Conservation (phyloP, 2,329 filamentous ascomycete species). For the Elsinoe arachidis region DNA sequence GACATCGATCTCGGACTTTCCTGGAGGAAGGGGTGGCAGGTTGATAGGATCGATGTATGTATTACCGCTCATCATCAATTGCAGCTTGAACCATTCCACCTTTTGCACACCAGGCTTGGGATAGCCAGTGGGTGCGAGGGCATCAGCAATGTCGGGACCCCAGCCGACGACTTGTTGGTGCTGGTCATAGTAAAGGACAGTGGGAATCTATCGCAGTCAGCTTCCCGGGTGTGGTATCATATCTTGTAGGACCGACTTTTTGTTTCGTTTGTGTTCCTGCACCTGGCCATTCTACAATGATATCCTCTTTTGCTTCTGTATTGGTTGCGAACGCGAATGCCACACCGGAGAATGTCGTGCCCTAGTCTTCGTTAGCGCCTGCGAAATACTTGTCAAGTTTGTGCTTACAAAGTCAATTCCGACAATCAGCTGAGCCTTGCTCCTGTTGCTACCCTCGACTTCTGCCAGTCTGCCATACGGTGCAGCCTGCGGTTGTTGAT, state of each 20-base stretch:
- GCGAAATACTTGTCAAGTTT: neutral
- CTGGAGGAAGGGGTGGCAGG: slow-evolving; percentile 88
- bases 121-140: slow-evolving; percentile 90
- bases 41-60: slow-evolving; percentile 99
- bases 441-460: slow-evolving; percentile 78
- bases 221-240: neutral
- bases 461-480: slow-evolving; percentile 40
- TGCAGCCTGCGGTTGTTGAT: slow-evolving; percentile 15
- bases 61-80: slow-evolving; percentile 97
- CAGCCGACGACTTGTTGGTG: slow-evolving; percentile 99
- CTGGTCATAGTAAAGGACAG: slow-evolving; percentile 98
- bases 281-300: slow-evolving; percentile 98
- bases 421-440: slow-evolving; percentile 94
- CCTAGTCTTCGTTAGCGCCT: slow-evolving; percentile 42
- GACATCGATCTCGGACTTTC: slow-evolving; percentile 98
- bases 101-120: slow-evolving; percentile 97
- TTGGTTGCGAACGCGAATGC: slow-evolving; percentile 91
- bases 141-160: slow-evolving; percentile 96
- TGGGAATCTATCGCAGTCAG: slow-evolving; percentile 64
- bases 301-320: slow-evolving; percentile 95
- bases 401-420: slow-evolving; percentile 89
- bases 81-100: slow-evolving; percentile 99
- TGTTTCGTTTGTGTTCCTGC: slow-evolving; percentile 97
- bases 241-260: slow-evolving; percentile 55
- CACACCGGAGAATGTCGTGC: slow-evolving; percentile 95